Base-by-base conservation (phyloP, 2,329 filamentous ascomycete species). In the Xylariaceae sp. region DNA sequence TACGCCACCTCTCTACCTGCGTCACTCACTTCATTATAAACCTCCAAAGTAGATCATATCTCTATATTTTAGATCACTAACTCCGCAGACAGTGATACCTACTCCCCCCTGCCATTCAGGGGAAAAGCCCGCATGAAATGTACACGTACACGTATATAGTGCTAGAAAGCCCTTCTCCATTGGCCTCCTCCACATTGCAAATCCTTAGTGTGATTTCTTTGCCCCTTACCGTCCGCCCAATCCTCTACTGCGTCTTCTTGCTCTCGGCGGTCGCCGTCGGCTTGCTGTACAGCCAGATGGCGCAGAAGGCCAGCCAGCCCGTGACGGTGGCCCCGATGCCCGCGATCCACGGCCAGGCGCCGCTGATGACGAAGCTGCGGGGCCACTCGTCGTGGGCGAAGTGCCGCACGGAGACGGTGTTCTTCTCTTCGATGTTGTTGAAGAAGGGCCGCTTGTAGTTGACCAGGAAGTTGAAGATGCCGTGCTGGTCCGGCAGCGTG, bases 321-420 rank as follows among this genome's bases (percentile, higher is more conserved):
- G 79, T 81, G 52, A 96, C 84, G 2, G 96, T 96, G 48, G 88
- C 88, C 71, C 84, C 89, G 58, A 98, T 90, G 57, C 95, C 93
- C 0, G 88, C 83, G 70, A 99, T 90, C 91, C 93, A 98, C 10
- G 93, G 91, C 90, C 91, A 98, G 2, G 92, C 93, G 42, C 88
- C 93, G 59, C 84, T 90, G 72, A 99, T 99, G 71, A 83, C 85
- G 79, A 87, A 98, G 74, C 90, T 96, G 67, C 95, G 85, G 29
- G 92, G 90, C 85, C 90, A 99, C 80, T 99, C 95, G 73, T 99
- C 88, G 80, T 99, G 95, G 7, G 95, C 95, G 77, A 96, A 95
- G 79, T 99, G 95, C 45, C 95, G 86, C 29, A 99, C 91, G 0
- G 93, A 96, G 50, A 98, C 93, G 20, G 93, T 95, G 66, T 88